Percentiles rank a stretch among this genome's conserved stretches.
Conservation (phyloP, 2,329 filamentous ascomycete species). For the Chaetomium globosum region DNA sequence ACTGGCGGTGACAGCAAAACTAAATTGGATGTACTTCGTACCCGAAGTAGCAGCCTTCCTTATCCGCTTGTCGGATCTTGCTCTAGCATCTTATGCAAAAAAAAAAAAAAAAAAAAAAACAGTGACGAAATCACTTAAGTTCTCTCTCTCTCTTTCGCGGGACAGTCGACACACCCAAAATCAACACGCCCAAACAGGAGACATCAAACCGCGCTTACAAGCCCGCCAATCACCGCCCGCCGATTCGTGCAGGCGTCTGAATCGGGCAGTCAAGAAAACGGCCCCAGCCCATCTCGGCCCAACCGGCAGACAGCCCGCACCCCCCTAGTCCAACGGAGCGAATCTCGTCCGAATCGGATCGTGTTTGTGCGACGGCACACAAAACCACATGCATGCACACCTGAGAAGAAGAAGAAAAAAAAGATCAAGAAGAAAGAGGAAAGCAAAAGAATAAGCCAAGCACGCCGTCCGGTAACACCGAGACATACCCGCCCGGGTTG, state of each 20-base stretch:
- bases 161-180: neutral
- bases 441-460: neutral
- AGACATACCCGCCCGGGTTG: too few species aligned
- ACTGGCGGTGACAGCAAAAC: neutral
- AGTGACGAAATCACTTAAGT: neutral
- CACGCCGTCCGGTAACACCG: too few species aligned
- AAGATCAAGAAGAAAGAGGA: neutral
- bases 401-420: neutral
- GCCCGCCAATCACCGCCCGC: conserved; percentile 20
- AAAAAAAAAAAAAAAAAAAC: too few species aligned
- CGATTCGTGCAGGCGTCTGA: conserved; percentile 18
- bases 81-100: neutral
- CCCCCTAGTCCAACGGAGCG: conserved; percentile 6
- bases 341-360: conserved; percentile 8
- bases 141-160: neutral
- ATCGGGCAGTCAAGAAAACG: conserved; percentile 19
- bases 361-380: conserved; percentile 12
- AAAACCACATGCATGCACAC: neutral
- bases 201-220: neutral
- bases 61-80: conserved; percentile 10
- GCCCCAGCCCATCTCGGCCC: neutral
- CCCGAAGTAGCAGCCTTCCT: neutral
- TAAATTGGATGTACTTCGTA: neutral
- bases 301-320: conserved; percentile 7
- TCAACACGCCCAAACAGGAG: neutral